Percentiles rank a stretch among this genome's conserved stretches.
phyloP scores from a whole-genome alignment of 345 rosid species.

The Angophora floribunda region DNA sequence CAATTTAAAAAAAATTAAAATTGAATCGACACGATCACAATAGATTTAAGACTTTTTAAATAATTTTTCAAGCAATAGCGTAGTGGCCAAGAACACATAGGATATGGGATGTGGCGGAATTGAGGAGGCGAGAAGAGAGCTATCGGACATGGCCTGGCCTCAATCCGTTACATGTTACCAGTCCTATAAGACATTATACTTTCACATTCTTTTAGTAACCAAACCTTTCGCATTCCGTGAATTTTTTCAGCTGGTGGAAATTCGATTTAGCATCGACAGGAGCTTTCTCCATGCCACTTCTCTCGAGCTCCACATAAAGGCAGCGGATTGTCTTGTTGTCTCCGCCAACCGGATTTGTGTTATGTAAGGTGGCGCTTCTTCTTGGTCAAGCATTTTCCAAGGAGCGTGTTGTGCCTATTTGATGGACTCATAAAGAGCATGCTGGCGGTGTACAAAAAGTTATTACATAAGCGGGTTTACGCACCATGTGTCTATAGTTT shows the following conservation, averaged over 20 bases:
- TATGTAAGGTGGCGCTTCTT: neutral
- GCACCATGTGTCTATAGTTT: neutral
- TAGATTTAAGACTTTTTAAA: no score
- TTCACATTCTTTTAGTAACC: neutral
- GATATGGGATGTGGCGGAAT: neutral
- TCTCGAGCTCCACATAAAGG: neutral
- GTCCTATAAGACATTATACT: neutral
- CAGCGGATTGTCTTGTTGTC: neutral
- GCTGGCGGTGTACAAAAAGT: neutral
- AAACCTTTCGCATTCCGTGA: neutral
- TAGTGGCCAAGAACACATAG: neutral
- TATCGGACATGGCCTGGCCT: neutral
- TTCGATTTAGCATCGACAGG: neutral
- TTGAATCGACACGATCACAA: no score
- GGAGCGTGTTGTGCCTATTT: neutral
- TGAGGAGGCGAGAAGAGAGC: neutral
- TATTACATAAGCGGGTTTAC: neutral
- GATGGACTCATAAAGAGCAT: neutral
- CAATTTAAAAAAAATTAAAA: no score
- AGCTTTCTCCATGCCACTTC: neutral
- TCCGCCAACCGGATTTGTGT: neutral
- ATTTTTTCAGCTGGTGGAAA: neutral
- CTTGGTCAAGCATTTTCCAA: neutral
- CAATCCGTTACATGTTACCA: neutral
- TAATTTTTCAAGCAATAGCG: no score